phyloP scores from a whole-genome alignment of 2,329 filamentous ascomycete genomes.

The Rhynchosporium secalis region DNA sequence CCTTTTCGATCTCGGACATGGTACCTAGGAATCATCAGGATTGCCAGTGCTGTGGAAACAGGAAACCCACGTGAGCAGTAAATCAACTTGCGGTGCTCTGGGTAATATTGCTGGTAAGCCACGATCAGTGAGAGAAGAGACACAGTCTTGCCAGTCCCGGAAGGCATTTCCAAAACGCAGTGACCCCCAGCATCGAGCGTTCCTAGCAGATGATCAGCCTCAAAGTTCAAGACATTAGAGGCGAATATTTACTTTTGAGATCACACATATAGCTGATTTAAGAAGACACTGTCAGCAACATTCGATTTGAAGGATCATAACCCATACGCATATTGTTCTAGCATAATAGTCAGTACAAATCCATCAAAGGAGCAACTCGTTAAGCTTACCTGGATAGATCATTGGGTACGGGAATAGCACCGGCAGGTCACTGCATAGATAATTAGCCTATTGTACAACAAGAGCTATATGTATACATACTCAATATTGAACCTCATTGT shows the following conservation, averaged over 20 bases:
- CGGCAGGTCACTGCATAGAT: slow-evolving; percentile 56
- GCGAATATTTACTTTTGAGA: slow-evolving; percentile 59
- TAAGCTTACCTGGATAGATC: slow-evolving; percentile 59
- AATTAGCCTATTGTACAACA: slow-evolving; percentile 26
- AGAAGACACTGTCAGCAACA: slow-evolving; percentile 22
- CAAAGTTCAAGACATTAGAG: not conserved
- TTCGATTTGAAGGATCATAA: not conserved
- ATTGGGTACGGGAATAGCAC: slow-evolving; percentile 74
- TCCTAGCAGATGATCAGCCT: slow-evolving; percentile 40
- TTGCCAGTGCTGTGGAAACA: too few relatives aligned
- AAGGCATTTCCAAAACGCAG: slow-evolving; percentile 98
- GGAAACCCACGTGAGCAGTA: slow-evolving; percentile 79
- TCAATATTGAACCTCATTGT: slow-evolving; percentile 81
- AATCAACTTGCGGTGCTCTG: slow-evolving; percentile 92
- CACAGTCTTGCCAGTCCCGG: slow-evolving; percentile 95
- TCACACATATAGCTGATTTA: slow-evolving; percentile 72
- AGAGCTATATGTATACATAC: slow-evolving; percentile 44
- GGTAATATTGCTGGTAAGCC: slow-evolving; percentile 92
- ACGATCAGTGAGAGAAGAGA: slow-evolving; percentile 93
- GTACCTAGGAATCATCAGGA: slow-evolving; percentile 56
- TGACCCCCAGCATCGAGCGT: slow-evolving; percentile 94
- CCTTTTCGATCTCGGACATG: slow-evolving; percentile 99
- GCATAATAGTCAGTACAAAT: slow-evolving; percentile 44
- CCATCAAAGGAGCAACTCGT: slow-evolving; percentile 2
- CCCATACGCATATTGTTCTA: slow-evolving; percentile 66